phyloP scores from a whole-genome alignment of 1,284 basidiomycete genomes.

The Erythrobasidium hasegawianum region DNA sequence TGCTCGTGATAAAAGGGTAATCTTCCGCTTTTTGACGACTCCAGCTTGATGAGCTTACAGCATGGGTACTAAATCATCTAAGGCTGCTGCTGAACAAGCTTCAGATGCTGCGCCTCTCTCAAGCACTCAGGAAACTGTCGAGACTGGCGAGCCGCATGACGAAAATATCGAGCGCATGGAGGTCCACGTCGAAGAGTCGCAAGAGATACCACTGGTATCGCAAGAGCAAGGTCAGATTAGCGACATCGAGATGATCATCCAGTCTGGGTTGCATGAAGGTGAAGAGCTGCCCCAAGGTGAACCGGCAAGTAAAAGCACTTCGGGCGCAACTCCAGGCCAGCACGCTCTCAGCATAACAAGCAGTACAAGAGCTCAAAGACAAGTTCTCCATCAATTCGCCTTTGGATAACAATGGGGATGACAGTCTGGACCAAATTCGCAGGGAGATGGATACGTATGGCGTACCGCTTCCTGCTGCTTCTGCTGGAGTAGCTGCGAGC shows the following conservation, averaged over 20 bases:
- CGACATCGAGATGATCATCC: slow-evolving; percentile 27
- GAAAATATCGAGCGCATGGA: too few species aligned
- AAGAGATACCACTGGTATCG: too few species aligned
- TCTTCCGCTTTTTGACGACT: too few species aligned
- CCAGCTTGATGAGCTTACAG: too few species aligned
- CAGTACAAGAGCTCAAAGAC: slow-evolving; percentile 25
- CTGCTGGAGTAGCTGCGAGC: background rate
- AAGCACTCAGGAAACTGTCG: too few species aligned
- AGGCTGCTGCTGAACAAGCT: slow-evolving; percentile 1
- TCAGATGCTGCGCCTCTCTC: background rate
- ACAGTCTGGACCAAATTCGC: slow-evolving; percentile 18
- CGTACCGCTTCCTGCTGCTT: background rate
- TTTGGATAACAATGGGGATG: background rate
- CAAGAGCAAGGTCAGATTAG: too few species aligned
- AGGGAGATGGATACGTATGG: slow-evolving; percentile 15
- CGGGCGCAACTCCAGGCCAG: background rate
- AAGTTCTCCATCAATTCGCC: slow-evolving; percentile 23
- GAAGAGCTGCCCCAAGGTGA: background rate
- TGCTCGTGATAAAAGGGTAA: too few species aligned
- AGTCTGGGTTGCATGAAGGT: slow-evolving; percentile 23
- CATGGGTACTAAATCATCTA: background rate
- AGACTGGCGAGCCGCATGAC: too few species aligned
- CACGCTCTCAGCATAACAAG: slow-evolving; percentile 20
- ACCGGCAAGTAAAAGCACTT: background rate
- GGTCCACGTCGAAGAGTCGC: too few species aligned